phyloP scores from a whole-genome alignment of 1,284 basidiomycete genomes.

The Sporisorium scitamineum region DNA sequence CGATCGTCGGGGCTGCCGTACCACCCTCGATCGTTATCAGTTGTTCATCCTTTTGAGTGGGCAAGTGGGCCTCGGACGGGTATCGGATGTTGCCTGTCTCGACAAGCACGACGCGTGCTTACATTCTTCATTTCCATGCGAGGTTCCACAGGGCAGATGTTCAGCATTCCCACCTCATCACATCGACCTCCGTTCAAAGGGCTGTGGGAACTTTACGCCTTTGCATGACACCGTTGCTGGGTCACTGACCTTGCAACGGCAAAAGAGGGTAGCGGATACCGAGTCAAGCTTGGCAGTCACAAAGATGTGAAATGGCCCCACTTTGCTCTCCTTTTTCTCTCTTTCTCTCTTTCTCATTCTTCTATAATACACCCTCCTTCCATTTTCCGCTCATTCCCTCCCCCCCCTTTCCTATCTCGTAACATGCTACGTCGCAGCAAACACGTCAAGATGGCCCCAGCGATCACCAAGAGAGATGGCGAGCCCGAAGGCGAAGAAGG shows the following conservation, averaged over 20 bases:
- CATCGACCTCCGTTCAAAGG: not conserved
- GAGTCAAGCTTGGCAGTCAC: not conserved
- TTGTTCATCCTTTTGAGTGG: not conserved
- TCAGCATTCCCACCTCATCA: not conserved
- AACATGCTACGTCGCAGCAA: not conserved
- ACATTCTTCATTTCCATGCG: not conserved
- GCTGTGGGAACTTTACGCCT: not conserved
- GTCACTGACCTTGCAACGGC: not conserved
- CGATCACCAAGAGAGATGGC: slow-evolving; percentile 2
- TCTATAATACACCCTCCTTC: not conserved
- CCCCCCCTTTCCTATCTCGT: too few relatives aligned
- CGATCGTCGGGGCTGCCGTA: not conserved
- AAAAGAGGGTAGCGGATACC: not conserved
- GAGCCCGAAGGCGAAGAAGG: slow-evolving; percentile 1
- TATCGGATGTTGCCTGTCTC: not conserved
- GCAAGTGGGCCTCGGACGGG: slow-evolving; percentile 1
- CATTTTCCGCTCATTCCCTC: not conserved
- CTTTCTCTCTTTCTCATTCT: not conserved
- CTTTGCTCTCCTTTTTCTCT: not conserved
- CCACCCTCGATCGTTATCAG: not conserved
- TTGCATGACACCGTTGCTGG: not conserved
- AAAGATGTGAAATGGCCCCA: not conserved
- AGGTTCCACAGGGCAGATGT: not conserved
- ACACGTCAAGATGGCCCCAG: not conserved
- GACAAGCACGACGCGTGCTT: not conserved